Conservation (phyloP, 2,329 filamentous ascomycete genomes). For the Claviceps arundinis region DNA sequence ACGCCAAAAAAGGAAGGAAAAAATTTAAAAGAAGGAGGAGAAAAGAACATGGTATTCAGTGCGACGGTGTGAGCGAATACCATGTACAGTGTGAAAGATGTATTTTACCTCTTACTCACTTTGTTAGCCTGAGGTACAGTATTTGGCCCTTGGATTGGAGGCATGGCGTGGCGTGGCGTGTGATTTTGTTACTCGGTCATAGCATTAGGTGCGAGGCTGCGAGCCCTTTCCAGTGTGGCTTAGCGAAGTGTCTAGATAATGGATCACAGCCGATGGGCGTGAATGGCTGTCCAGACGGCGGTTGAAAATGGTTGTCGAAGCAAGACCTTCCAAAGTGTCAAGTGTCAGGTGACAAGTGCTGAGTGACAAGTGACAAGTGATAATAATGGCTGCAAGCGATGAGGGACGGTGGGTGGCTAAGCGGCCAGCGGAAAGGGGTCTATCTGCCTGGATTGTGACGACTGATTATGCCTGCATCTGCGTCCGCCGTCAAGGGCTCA, state of each 20-base stretch:
- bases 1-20: not conserved
- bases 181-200: not conserved
- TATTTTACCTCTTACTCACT: not conserved
- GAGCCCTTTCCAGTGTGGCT: conserved; percentile 2
- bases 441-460: not conserved
- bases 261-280: not conserved
- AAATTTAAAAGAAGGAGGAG: not conserved
- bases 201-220: not conserved
- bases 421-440: not conserved
- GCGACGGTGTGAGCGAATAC: not conserved
- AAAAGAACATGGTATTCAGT: not conserved
- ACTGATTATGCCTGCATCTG: no score
- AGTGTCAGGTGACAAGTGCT: not conserved
- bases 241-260: conserved; percentile 8
- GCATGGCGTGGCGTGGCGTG: not conserved
- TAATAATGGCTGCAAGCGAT: not conserved
- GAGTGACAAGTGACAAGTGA: not conserved
- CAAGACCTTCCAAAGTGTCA: not conserved
- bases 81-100: not conserved
- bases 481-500: no score
- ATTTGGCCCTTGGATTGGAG: not conserved
- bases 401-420: not conserved
- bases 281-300: not conserved
- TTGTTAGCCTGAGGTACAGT: not conserved
- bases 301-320: not conserved